These are phyloP conservation scores for Termitomyces sp. DNA, from an alignment of 768 basidiomycete genomes.

Conservation along the genomic window DNA sequence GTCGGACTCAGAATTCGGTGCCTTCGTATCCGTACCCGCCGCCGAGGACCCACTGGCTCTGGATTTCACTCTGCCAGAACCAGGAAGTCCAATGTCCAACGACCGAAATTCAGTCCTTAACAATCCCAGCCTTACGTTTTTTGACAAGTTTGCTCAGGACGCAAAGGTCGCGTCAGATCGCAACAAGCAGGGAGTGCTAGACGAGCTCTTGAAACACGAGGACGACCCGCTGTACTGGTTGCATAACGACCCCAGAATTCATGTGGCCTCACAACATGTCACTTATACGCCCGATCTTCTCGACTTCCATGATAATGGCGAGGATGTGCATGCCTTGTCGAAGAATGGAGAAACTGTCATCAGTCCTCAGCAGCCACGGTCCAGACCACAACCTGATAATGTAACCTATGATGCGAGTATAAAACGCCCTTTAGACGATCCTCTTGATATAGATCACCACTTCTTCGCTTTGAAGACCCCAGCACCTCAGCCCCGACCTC, in stretches of 20 bases:
- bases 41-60: slow-evolving; percentile 3
- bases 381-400: not conserved
- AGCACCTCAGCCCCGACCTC: slow-evolving; percentile 4
- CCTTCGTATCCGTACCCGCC: slow-evolving; percentile 7
- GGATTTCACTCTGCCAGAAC: not conserved
- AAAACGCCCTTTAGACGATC: slow-evolving; percentile 11
- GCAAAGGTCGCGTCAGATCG: slow-evolving; percentile 50
- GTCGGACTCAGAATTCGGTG: slow-evolving; percentile 9
- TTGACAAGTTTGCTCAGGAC: slow-evolving; percentile 52
- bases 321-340: not conserved
- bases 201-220: slow-evolving; percentile 60
- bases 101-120: not conserved
- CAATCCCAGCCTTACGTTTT: slow-evolving; percentile 42
- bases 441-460: slow-evolving; percentile 30
- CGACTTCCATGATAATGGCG: not conserved
- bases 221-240: slow-evolving; percentile 69
- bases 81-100: too few species aligned
- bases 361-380: not conserved
- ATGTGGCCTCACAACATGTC: not conserved
- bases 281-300: not conserved
- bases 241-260: slow-evolving; percentile 15
- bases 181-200: slow-evolving; percentile 47
- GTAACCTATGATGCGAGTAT: not conserved
- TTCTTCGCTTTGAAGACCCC: slow-evolving; percentile 20
- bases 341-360: not conserved